Evolutionary conservation across 129 eudicot genomes (phyloP), one percentile per base, ranked within the genome.

Genomic region (Oenanthe sinensis): DNA sequence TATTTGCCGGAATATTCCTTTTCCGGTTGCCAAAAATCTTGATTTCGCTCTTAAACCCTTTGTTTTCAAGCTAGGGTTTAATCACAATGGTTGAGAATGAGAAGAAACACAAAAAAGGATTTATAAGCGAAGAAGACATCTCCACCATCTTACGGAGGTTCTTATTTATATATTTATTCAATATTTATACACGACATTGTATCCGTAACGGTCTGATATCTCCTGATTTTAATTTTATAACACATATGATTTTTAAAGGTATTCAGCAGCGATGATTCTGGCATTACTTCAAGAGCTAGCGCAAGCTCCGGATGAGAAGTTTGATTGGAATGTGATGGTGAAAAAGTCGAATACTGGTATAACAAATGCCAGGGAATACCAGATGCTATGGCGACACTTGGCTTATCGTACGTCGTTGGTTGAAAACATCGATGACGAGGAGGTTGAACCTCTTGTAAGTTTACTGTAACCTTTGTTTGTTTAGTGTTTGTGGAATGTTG

Each of bases 321-420:
- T 85, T 63, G 91, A 93, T 82, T 93, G 98, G 98, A 75, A 86
- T 78, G 87, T 42, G 4, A 62, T 93, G 89, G 90, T 87, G 82
- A 85, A 78, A 79, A 87, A 85, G 26, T 82, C 97, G 8, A 79
- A 81, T 6, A 93, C 97, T 14, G 97, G 98, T 63, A 91, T 93
- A 77, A 68, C 90, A 20, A 83, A 78, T 82, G 87, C 97, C 11
- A 86, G 91, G 84, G 98, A 91, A 63, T 89, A 89, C 86, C 98
- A 91, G 70, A 87, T 88, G 96, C 69, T 93, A 76, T 93, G 98
- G 98, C 90, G 97, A 80, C 97, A 88, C 86, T 77, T 91, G 50
- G 97, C 98, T 10, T 93, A 91, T 84, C 84, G 88, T 1, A 83
- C 85, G 22, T 69, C 87, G 7, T 82, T 93, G 81, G 75, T 79